Conservation (phyloP, 2,329 filamentous ascomycete genomes). For the Pseudocercospora pini-densiflorae region DNA sequence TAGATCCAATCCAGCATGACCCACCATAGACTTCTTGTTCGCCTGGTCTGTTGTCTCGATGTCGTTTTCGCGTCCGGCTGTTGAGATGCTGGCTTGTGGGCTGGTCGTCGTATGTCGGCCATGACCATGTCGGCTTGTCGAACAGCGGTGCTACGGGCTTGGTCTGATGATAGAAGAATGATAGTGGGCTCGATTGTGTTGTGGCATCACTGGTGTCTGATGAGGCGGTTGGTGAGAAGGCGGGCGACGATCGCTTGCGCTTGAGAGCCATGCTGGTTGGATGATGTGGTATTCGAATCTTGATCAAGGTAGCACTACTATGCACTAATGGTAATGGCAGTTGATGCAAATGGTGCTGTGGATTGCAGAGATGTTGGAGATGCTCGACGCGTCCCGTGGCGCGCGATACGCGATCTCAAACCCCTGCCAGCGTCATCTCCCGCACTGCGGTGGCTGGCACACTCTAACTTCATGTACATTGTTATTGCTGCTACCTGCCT, state of each 20-base stretch:
- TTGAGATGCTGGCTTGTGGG: conserved; percentile 48
- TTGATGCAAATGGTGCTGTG: not conserved
- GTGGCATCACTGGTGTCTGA: conserved; percentile 45
- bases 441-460: not conserved
- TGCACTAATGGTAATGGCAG: conserved; percentile 1
- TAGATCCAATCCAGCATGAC: conserved; percentile 28
- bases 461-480: not conserved
- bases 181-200: conserved; percentile 34
- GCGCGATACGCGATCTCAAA: not conserved
- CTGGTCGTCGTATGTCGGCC: conserved; percentile 33
- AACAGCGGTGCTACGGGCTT: conserved; percentile 31
- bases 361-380: not conserved
- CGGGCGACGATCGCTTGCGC: conserved; percentile 58
- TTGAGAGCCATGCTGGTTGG: conserved; percentile 58
- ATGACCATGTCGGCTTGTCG: conserved; percentile 34
- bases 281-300: not conserved
- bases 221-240: conserved; percentile 49
- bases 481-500: not conserved
- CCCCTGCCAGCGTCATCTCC: not conserved
- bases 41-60: conserved; percentile 62
- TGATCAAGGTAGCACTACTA: not conserved
- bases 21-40: conserved; percentile 61
- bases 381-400: not conserved
- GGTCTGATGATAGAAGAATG: conserved; percentile 29
- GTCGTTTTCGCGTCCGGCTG: conserved; percentile 63